Evolutionary conservation across 371 early-diverging fungal species (phyloP).

Genomic region (Haplosporangium sp.): DNA sequence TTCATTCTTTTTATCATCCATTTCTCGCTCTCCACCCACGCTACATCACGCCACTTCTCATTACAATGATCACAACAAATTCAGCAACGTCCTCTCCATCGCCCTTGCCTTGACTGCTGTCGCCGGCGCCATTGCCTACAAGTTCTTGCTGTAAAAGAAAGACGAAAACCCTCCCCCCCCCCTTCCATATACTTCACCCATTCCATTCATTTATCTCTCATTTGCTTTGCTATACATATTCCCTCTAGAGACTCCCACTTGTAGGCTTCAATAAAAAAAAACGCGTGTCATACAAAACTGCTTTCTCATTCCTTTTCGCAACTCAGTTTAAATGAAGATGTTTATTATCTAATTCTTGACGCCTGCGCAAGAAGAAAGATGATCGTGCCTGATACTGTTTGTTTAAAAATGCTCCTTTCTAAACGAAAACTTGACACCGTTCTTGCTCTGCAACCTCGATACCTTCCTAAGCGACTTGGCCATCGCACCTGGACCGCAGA

Average conservation of each 20-base stretch:
- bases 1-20: not conserved
- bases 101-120: conserved; percentile 33
- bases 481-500: conserved; percentile 71
- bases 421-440: conserved; percentile 59
- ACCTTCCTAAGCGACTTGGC: conserved; percentile 57
- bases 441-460: conserved; percentile 49
- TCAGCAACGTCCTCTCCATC: conserved; percentile 9
- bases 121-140: conserved; percentile 31
- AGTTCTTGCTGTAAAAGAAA: conserved; percentile 43
- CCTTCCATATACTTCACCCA: too few species aligned
- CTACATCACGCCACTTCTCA: conserved; percentile 19
- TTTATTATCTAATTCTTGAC: not conserved
- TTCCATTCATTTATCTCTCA: too few species aligned
- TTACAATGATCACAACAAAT: not conserved
- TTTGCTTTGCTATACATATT: too few species aligned
- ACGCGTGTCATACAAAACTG: not conserved
- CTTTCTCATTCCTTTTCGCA: not conserved
- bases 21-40: not conserved
- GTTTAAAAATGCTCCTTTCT: conserved; percentile 70
- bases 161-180: not conserved
- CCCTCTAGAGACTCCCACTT: too few species aligned
- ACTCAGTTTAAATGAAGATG: not conserved
- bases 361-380: not conserved
- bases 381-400: too few species aligned
- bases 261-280: not conserved